Percentiles rank a stretch among this genome's conserved stretches.
These are phyloP conservation scores for Datura wrightii DNA, from an alignment of 257 asterid genomes.

Conservation along the genomic window DNA sequence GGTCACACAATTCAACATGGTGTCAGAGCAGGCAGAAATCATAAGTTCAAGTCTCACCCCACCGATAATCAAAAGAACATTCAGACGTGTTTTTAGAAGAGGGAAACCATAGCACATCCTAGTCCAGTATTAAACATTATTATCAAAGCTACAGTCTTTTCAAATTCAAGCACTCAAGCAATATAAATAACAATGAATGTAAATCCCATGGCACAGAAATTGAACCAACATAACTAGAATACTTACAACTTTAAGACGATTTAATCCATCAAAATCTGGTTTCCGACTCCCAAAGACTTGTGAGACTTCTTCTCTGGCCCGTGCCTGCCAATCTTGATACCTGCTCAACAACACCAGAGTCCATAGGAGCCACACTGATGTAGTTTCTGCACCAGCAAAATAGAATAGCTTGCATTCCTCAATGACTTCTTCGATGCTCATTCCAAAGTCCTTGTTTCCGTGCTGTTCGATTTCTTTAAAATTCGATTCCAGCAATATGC, in stretches of 20 bases:
- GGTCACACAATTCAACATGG: neutral
- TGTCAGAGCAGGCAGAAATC: neutral
- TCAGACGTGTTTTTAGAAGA: neutral
- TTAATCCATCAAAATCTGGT: slow-evolving; percentile 42
- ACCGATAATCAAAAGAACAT: neutral
- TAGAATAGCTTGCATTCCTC: slow-evolving; percentile 64
- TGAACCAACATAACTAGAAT: neutral
- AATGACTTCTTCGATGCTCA: slow-evolving; percentile 41
- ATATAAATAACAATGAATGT: neutral
- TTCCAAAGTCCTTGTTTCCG: slow-evolving; percentile 33
- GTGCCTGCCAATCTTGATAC: slow-evolving; percentile 45
- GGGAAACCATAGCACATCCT: neutral
- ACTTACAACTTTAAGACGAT: slow-evolving; percentile 48
- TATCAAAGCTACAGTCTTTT: neutral
- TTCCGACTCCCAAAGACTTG: slow-evolving; percentile 42
- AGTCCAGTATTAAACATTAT: neutral
- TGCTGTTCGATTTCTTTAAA: slow-evolving; percentile 31
- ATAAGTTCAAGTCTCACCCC: slow-evolving; percentile 11
- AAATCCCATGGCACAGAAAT: neutral
- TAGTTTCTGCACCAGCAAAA: slow-evolving; percentile 64
- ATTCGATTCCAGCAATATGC: slow-evolving; percentile 34
- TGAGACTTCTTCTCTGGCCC: slow-evolving; percentile 50
- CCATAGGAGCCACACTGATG: slow-evolving; percentile 63
- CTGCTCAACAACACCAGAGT: slow-evolving; percentile 51
- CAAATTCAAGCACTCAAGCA: neutral